Evolutionary conservation across 192 early-diverging fungal species (phyloP).

Genomic region (Coemansia interrupta): DNA sequence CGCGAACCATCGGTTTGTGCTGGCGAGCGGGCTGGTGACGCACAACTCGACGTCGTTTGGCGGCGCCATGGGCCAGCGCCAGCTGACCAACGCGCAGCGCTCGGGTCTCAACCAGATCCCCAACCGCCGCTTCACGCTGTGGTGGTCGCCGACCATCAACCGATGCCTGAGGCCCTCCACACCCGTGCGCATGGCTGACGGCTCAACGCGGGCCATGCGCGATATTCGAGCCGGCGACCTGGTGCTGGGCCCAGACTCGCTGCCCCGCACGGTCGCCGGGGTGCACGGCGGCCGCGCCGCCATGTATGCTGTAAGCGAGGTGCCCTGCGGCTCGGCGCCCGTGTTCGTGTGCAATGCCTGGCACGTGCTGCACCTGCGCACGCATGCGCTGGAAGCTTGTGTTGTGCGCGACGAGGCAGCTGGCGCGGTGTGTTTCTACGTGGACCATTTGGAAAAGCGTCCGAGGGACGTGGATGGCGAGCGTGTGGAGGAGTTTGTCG

Average conservation of each 20-base stretch:
- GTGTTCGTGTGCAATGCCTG: conserved; percentile 23
- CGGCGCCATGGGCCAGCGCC: conserved; percentile 91
- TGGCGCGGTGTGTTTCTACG: conserved; percentile 1
- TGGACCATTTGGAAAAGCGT: conserved; percentile 5
- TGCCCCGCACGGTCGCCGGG: conserved; percentile 15
- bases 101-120: conserved; percentile 99
- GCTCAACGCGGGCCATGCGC: conserved; percentile 12
- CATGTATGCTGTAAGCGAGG: conserved; percentile 26
- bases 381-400: background rate
- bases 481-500: background rate
- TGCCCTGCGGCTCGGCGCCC: background rate
- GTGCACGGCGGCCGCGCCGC: conserved; percentile 22
- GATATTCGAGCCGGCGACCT: conserved; percentile 20
- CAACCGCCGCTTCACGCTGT: conserved; percentile 98
- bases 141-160: conserved; percentile 99
- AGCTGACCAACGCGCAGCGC: conserved; percentile 97
- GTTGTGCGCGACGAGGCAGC: background rate
- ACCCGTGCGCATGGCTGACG: conserved; percentile 60
- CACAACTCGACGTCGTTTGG: conserved; percentile 66
- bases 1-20: conserved; percentile 48
- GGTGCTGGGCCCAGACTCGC: conserved; percentile 32
- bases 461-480: background rate
- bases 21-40: conserved; percentile 45
- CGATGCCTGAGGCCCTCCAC: conserved; percentile 54
- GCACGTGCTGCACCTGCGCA: conserved; percentile 26